Evolutionary conservation across 1,139 yeast genomes (phyloP), one percentile per base, ranked within the genome.

Genomic region (Yamadazyma epiphylla): DNA sequence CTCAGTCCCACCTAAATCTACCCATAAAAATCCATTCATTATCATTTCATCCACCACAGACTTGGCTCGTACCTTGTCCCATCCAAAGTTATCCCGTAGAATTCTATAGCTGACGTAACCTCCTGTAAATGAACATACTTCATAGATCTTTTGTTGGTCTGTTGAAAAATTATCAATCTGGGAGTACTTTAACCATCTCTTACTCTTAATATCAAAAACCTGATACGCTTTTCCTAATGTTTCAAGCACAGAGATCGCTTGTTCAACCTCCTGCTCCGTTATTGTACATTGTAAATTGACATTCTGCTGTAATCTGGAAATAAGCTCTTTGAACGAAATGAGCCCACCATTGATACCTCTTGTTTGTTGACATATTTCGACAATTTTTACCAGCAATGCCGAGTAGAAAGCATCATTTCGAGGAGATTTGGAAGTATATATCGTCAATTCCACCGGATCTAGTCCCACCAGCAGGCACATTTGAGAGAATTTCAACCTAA

Each of bases 401-500:
- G 77, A 73, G 41, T 68, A 65, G 45, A 71, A 79, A 42, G 80
- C 86, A 14, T 69, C 67, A n/a, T 61, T 64, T 14, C 37, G 39
- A 5, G 31, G 15, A 26, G 31, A 12, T 48, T 54, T 39, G 49
- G 60, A 19, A 28, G 45, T 15, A 48, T 43, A 36, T 36, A 45
- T 29, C 69, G 60, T 22, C 22, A 75, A 58, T 22, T 80, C 80
- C 24, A 86, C 54, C 1, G 95, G 91, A 49, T 87, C 95, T n/a
- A 86, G 77, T 1, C 95, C 95, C 13, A 85, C 79, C 47, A 82
- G 77, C 14, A 70, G 65, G 45, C 95, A 84, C 69, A 87, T 79
- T 37, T 75, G 74, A 27, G 85, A 76, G 55, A 87, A 86, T 49
- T 82, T 80, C 16, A 70, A 61, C 26, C 91, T 59, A 49, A 85